Evolutionary conservation across 306 rosid genomes (phyloP).

Genomic region (Quercus wislizeni): DNA sequence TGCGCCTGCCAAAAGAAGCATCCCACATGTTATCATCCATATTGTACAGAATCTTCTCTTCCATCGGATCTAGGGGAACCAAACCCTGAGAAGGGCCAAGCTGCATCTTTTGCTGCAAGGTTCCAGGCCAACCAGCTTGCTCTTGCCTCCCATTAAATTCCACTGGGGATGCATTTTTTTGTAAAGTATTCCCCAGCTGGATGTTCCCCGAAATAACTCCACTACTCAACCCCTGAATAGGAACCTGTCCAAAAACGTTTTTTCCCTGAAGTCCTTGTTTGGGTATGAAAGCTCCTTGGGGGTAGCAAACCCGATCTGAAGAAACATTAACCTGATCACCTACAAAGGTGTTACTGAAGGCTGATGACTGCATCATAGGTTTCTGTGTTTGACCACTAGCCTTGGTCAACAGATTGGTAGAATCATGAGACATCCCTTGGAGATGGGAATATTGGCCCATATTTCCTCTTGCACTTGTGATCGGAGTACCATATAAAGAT

Average conservation of each 20-base stretch:
- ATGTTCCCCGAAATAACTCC: slow-evolving; percentile 30
- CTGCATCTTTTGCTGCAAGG: slow-evolving; percentile 33
- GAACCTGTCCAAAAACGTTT: slow-evolving; percentile 36
- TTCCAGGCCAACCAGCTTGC: slow-evolving; percentile 40
- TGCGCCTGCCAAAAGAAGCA: slow-evolving; percentile 28
- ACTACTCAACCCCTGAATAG: slow-evolving; percentile 31
- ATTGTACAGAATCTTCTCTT: slow-evolving; percentile 51
- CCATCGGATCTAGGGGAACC: slow-evolving; percentile 57
- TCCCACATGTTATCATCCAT: slow-evolving; percentile 48
- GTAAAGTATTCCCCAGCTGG: slow-evolving; percentile 33
- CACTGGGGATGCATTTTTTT: slow-evolving; percentile 25
- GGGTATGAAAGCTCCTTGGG: slow-evolving; percentile 29
- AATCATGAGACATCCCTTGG: slow-evolving; percentile 40
- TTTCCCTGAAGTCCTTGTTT: slow-evolving; percentile 43
- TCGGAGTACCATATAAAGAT: slow-evolving; percentile 43
- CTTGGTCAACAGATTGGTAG: slow-evolving; percentile 40
- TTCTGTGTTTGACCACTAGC: slow-evolving; percentile 27
- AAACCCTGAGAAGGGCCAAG: slow-evolving; percentile 34
- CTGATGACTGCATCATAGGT: slow-evolving; percentile 35
- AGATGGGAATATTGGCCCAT: slow-evolving; percentile 32
- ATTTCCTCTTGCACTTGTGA: slow-evolving; percentile 36
- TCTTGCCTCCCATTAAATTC: slow-evolving; percentile 38
- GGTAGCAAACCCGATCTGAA: slow-evolving; percentile 32
- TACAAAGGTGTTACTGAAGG: slow-evolving; percentile 32
- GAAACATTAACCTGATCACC: slow-evolving; percentile 33